Base-by-base conservation (phyloP, 306 rosid genomes). In the Adenanthera pavonina region DNA sequence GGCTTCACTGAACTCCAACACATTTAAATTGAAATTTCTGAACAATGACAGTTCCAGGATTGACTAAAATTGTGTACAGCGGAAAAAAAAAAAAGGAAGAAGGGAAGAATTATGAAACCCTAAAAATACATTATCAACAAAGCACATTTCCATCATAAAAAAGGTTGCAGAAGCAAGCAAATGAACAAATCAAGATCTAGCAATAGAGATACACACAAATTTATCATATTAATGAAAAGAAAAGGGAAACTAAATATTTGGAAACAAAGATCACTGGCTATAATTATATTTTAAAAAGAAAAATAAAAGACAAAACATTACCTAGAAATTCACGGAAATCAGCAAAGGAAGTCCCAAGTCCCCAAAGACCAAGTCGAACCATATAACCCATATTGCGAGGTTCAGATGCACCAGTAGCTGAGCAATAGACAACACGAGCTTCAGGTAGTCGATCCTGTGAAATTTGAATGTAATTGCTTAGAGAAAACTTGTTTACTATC, bases 351-450 rank as follows among this genome's bases (percentile, higher is more conserved):
- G 99, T 95, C 80, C 98, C 98, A 81, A 54, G 85, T 61, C 99
- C 99, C 99, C 99, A 95, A 83, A 93, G 98, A 82, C 99, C 98
- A 70, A 95, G 99, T 43, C 99, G 97, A 69, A 95, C 94, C 99
- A 95, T 95, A 88, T 95, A 95, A 83, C 97, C 99, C 99, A 95
- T 87, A 76, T 95, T 95, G 70, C 99, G 99, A 75, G 99, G 99
- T 82, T 95, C 98, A 38, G 98, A 92, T 69, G 99, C 98, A 72
- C 99, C 99, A 74, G 99, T 95, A 47, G 99, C 99, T 40, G 99
- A 95, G 87, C 99, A 95, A 87, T 95, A 95, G 80, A 93, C 80
- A 82, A 95, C 91, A 62, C 98, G 98, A 74, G 93, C 98, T 81
- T 92, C 92, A 52, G 97, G 92, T 66, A 95, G 93, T 83, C 88